A percentile compares a stretch with the other conserved stretches of the same genome.
These are phyloP conservation scores for Pulveroboletus sp. DNA, from an alignment of 768 basidiomycete species.

Conservation along the genomic window DNA sequence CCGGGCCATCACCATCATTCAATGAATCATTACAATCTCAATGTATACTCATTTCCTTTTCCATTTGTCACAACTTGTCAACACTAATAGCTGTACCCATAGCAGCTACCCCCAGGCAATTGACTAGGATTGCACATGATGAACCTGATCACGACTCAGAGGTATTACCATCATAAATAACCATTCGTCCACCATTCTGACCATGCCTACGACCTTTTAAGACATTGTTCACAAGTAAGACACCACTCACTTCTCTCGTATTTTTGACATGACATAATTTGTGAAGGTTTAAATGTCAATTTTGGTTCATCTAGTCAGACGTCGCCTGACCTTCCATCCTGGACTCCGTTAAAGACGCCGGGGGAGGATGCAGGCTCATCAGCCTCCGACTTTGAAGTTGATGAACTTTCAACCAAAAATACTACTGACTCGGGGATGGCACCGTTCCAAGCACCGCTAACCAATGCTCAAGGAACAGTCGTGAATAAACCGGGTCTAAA, in stretches of 20 bases:
- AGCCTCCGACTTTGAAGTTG: slow-evolving; percentile 7
- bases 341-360: slow-evolving; percentile 14
- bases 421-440: neutral
- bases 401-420: slow-evolving; percentile 3
- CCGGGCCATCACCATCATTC: slow-evolving; percentile 4
- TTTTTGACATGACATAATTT: neutral
- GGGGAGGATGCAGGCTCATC: neutral
- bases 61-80: neutral
- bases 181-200: neutral
- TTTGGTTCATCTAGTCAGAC: neutral
- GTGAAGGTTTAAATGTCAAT: neutral
- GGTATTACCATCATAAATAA: slow-evolving; percentile 12
- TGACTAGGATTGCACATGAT: slow-evolving; percentile 4
- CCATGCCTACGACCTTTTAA: slow-evolving; percentile 6
- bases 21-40: slow-evolving; percentile 1
- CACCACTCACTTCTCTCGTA: slow-evolving; percentile 1
- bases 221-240: slow-evolving; percentile 8
- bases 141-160: slow-evolving; percentile 3
- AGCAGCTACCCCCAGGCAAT: slow-evolving; percentile 17
- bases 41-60: slow-evolving; percentile 11
- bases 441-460: neutral
- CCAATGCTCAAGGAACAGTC: neutral
- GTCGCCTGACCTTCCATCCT: slow-evolving; percentile 21
- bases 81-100: neutral
- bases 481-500: neutral